Evolutionary conservation across 2,329 filamentous ascomycete species (phyloP), one percentile per base, ranked within the genome.

Genomic region (Canariomyces notabilis): DNA sequence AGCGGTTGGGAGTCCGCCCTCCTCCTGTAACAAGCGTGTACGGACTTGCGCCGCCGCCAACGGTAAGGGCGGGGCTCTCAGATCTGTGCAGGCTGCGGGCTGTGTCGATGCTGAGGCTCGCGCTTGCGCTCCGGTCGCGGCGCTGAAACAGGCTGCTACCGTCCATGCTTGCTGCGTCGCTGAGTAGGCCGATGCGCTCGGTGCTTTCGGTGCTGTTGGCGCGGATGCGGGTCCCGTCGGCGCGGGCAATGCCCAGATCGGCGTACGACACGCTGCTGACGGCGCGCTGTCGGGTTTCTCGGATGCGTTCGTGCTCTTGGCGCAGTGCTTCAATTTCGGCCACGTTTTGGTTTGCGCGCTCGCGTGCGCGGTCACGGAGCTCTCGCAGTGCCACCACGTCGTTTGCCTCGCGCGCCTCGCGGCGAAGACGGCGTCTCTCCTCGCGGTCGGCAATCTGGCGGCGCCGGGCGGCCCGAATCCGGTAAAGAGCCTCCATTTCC

Each of bases 401-500:
- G 40, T 85, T 83, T 41, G 83, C 74, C 44, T 74, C 77, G 40
- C 87, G 79, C 9, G 90, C 90, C 53, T 89, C 86, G 22, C 80
- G 72, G 21, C 87, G 75, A 47, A 81, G 72, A 37, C 79, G 75
- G 42, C 87, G 75, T n/a, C 87, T 74, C 53, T 85, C 82, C 55
- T 94, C 87, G 5, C 89, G 82, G 52, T 93, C 89, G 4, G 80
- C 79, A 32, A 84, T 75, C 63, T 94, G 85, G 46, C 79, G 75
- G 42, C 90, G 80, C 44, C 93, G 79, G 15, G 87, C 82, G 11
- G 87, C 63, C 11, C 93, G 83, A 49, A 97, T 91, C 64, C 95
- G 89, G 64, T 95, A 97, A 33, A 97, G 67, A 0, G 87, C 80
- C 52, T 93, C 87, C 93, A 97, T 97, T 64, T 96, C 88, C 21